phyloP scores from a whole-genome alignment of 495 filamentous ascomycete genomes.

The Talaromyces liani region DNA sequence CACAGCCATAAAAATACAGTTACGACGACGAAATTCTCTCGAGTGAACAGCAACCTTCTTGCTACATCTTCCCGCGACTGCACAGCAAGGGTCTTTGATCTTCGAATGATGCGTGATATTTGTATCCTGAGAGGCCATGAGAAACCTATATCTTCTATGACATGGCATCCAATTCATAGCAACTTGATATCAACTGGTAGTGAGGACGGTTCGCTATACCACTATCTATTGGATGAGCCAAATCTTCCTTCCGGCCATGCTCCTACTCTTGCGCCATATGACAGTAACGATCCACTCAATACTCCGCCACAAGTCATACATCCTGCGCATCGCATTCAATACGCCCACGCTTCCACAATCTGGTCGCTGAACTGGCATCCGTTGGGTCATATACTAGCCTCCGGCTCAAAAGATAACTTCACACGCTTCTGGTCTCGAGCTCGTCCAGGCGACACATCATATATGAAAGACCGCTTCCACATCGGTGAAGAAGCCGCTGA shows the following conservation, averaged over 20 bases:
- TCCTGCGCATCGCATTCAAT: slow-evolving; percentile 75
- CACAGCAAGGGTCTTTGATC: slow-evolving; percentile 84
- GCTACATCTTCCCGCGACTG: slow-evolving; percentile 90
- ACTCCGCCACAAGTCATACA: slow-evolving; percentile 80
- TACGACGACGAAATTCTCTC: slow-evolving; percentile 81
- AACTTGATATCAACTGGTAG: slow-evolving; percentile 87
- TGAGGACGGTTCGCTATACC: slow-evolving; percentile 78
- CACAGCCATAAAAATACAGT: slow-evolving; percentile 98
- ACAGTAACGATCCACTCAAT: slow-evolving; percentile 67
- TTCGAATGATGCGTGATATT: slow-evolving; percentile 97
- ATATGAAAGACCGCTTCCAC: slow-evolving; percentile 84
- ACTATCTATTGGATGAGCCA: slow-evolving; percentile 89
- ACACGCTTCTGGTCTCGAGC: slow-evolving; percentile 93
- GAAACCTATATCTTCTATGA: slow-evolving; percentile 85
- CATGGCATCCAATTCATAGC: slow-evolving; percentile 90
- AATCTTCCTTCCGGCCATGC: slow-evolving; percentile 66
- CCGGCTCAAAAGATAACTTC: slow-evolving; percentile 95
- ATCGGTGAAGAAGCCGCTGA: slow-evolving; percentile 91
- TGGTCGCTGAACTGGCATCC: slow-evolving; percentile 99
- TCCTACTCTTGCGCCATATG: slow-evolving; percentile 68
- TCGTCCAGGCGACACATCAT: slow-evolving; percentile 75
- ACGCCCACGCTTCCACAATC: slow-evolving; percentile 87
- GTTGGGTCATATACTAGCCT: slow-evolving; percentile 90
- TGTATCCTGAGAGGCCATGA: slow-evolving; percentile 86
- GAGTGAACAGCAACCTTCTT: slow-evolving; percentile 69